Base-by-base conservation (phyloP, 2,329 filamentous ascomycete species). In the Juglanconis sp. region DNA sequence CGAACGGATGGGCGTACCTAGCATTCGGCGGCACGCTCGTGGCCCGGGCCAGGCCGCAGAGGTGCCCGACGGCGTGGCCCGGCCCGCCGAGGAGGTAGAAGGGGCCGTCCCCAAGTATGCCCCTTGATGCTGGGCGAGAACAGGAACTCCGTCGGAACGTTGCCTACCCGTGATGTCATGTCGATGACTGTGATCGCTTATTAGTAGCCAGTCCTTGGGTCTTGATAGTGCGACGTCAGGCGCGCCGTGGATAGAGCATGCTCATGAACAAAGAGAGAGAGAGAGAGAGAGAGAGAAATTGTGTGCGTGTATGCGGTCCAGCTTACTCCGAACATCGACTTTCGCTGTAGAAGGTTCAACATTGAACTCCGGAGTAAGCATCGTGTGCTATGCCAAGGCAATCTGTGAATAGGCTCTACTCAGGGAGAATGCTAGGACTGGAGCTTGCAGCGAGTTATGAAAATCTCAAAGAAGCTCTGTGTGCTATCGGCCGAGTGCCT, bases 1-100 rank as follows among this genome's bases (percentile, higher is more conserved):
- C 15, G 38, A 80, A 71, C 3, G 77, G 78, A 57, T 74, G 70
- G 0, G 78, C 78, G 4, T 63, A 62, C 53, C 81, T 71, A 1
- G 64, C 57, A 0, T 66, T 62, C 0, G 77, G 76, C 1, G 66
- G 58, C 3, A 61, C 57, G 1, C 63, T 59, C 0, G 72, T 76
- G 6, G 74, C 73, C 5, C 77, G 68, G 2, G 74, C 77, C 2
- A 80, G 66, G 4, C 63, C 76, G 56, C 68, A 72, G 15, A 57
- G 47, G 15, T 57, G 56, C 7, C 56, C 56, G 15, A 57, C 11
- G n/a, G 56, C 56, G 31, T 57, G 56, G 13, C 56, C 56, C 3
- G 56, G 56, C 17, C 44, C 47, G 38, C 52, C 36, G 15, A 57
- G 47, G 15, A 57, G 35, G 48, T 51, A 57, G 38, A 57, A 57